phyloP scores from a whole-genome alignment of 306 rosid species.

The Glycine soja region DNA sequence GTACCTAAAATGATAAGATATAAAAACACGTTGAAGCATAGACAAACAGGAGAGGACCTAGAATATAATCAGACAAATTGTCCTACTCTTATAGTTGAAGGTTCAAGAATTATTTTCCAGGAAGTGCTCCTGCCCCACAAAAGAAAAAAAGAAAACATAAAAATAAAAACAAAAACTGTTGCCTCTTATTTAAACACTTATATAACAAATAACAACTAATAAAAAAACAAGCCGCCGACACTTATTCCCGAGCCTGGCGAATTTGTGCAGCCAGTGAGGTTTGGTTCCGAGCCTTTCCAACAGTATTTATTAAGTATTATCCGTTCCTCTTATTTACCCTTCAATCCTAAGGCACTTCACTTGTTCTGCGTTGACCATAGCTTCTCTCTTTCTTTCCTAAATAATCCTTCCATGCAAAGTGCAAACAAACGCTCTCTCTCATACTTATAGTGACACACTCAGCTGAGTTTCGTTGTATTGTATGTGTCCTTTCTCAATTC shows the following conservation, averaged over 20 bases:
- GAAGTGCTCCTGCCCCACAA: conserved; percentile 35
- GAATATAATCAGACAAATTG: conserved; percentile 38
- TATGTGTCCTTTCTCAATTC: conserved; percentile 4
- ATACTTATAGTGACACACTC: not conserved
- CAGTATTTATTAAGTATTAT: not conserved
- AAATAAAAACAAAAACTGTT: not conserved
- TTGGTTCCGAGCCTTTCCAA: conserved; percentile 47
- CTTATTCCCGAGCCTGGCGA: conserved; percentile 44
- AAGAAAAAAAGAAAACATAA: conserved; percentile 16
- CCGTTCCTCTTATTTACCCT: conserved; percentile 32
- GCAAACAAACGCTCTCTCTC: conserved; percentile 5
- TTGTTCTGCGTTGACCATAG: conserved; percentile 28
- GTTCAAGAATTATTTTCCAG: conserved; percentile 22
- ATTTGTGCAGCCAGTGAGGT: conserved; percentile 36
- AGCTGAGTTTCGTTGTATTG: not conserved
- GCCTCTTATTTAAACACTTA: not conserved
- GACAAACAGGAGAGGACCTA: conserved; percentile 20
- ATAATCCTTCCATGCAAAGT: conserved; percentile 25
- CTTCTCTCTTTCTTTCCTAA: conserved; percentile 27
- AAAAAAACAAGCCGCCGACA: conserved; percentile 68
- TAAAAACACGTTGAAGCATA: not conserved
- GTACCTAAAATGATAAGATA: conserved; percentile 30
- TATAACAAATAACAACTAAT: not conserved
- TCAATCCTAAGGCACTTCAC: not conserved
- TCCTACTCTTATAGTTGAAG: conserved; percentile 49